Percentiles rank a stretch among this genome's conserved stretches.
These are phyloP conservation scores for Saccharomycopsis schoenii DNA, from an alignment of 805 yeast genomes.

Conservation along the genomic window DNA sequence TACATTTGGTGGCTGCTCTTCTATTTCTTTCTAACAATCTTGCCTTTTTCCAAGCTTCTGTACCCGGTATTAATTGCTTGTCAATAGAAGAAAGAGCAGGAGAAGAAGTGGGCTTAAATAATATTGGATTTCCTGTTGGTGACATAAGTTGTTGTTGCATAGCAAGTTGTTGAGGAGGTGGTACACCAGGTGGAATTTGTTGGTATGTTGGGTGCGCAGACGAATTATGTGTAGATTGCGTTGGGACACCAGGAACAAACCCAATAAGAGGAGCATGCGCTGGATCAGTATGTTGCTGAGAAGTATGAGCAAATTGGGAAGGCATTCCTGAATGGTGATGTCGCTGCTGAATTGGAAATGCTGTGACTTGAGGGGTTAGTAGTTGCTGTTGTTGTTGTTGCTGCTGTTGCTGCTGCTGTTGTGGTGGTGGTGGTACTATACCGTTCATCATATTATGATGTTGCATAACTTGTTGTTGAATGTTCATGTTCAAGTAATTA, in stretches of 20 bases:
- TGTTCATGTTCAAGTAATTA: not conserved
- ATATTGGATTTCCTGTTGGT: not conserved
- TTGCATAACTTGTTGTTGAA: not conserved
- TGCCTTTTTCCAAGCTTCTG: slow-evolving; percentile 61
- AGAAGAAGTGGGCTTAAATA: not conserved
- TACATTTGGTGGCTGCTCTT: slow-evolving; percentile 60
- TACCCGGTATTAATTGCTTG: slow-evolving; percentile 49
- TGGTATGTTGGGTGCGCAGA: not conserved
- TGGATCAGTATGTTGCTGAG: not conserved
- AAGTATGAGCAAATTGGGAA: not conserved
- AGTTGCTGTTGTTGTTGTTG: not conserved
- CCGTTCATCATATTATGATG: slow-evolving; percentile 4
- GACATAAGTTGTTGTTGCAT: not conserved
- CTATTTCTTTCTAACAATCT: slow-evolving; percentile 52
- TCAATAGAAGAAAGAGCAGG: not conserved
- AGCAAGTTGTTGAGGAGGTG: not conserved
- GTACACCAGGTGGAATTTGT: not conserved
- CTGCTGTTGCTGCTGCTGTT: too few species aligned
- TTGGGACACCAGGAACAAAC: not conserved
- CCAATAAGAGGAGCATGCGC: not conserved
- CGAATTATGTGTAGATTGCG: not conserved
- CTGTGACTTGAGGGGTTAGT: not conserved
- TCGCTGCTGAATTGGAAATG: not conserved
- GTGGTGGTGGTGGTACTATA: slow-evolving; percentile 23
- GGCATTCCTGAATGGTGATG: not conserved